Base-by-base conservation (phyloP, 768 basidiomycete species). In the Daedaleopsis nitida region DNA sequence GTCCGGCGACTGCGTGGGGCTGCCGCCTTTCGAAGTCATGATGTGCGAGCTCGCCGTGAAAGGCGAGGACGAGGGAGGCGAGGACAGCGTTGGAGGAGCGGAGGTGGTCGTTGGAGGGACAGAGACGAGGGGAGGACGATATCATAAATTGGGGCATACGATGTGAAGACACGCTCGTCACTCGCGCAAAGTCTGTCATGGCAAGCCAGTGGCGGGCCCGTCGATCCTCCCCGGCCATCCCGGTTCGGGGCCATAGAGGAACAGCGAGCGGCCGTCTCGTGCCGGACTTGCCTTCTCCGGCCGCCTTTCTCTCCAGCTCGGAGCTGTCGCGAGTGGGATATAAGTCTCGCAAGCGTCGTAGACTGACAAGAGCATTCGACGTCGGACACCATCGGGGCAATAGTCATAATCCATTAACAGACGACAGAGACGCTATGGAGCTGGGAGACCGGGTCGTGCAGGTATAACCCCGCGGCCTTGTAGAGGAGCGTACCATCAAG, bases 111-210 rank as follows among this genome's bases (percentile, higher is more conserved):
- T 57, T 21, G 42, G 44, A 32, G 27, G 27, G 27, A 32, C 24
- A 35, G 37, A 52, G 27, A 57, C 44, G 43, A 32, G 17, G 49
- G 4, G 52, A 51, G 35, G 39, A 19, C 1, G 39, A 34, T 11
- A 11, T 11, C 0, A 13, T 24, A 34, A 2, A 19, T n/a, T 32
- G 50, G 50, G 50, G 27, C n/a, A 27, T 23, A 10, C 21, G 47
- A 43, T 23, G 61, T 62, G 61, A 62, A 62, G 61, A 34, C 52
- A 58, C 39, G 19, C 24, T 0, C 60, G 50, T 62, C 61, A 62
- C 61, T 58, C 38, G 45, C 44, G n/a, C 35, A 62, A 45, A 62
- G 27, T 32, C 27, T 32, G 27, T 32, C 27, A 32, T 32, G 4
- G 27, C 27, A 32, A 32, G 27, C 9, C 12, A 38, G 52, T 32